Evolutionary conservation across 176 grass and related monocot genomes (phyloP), one percentile per base, ranked within the genome.

Genomic region (Bromus sterilis): DNA sequence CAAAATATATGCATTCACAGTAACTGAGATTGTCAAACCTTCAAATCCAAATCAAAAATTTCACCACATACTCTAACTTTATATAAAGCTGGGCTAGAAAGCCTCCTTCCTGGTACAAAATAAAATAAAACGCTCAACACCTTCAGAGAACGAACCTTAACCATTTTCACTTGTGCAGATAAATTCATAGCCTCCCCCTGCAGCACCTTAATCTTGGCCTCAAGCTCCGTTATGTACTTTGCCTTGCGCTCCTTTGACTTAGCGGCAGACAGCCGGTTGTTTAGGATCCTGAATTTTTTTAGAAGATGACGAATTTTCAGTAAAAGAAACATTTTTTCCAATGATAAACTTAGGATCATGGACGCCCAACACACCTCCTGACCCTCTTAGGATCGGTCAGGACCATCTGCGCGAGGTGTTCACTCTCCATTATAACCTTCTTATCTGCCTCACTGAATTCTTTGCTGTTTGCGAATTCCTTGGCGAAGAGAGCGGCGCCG

Each of bases 221-320:
- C 88, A n/a, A 98, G 87, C 79, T 86, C 95, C 11, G 71, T 33
- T 62, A 88, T 95, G 78, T 98, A 91, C 7, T 64, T 91, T 77
- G 77, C 42, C 86, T 93, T 98, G 67, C 95, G 82, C 87, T 98
- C 95, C 92, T 98, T 98, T 4, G 95, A 98, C 43, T 83, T 87
- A 2, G 88, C 90, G 40, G 95, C 90, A 61, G 95, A 98, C 18
- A 78, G 23, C 49, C 95, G 64, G 39, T 98, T 98, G 14, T 84
- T 85, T 12, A 98, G 88, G 84, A 95, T 94, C 91, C 95, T 98
- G 72, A 9, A 73, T 79, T 66, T 5, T 67, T 42, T 79, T 26
- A 46, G 20, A 77, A 33, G 39, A 64, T 46, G 76, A 15, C 37
- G 4, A 71, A 43, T 77, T 80, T 77, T 65, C 65, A 77, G 72